Evolutionary conservation across 495 filamentous ascomycete genomes (phyloP).

Genomic region (Sordaria brevicollis): DNA sequence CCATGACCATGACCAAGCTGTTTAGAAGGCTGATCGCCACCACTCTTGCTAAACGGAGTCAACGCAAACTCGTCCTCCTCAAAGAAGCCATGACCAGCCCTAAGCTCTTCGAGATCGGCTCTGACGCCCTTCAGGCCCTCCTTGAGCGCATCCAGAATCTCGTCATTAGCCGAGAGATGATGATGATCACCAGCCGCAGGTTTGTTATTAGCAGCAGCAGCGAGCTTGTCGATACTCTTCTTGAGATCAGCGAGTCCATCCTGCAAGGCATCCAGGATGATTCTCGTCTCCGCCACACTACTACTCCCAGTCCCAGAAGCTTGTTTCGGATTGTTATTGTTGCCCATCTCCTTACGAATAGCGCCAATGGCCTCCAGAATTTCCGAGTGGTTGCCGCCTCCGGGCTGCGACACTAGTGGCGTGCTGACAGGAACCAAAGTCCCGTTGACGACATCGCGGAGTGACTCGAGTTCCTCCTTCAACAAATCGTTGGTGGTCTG

Average conservation of each 20-base stretch:
- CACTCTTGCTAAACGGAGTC: slow-evolving; percentile 26
- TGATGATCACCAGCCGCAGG: slow-evolving; percentile 41
- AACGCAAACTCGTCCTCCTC: slow-evolving; percentile 40
- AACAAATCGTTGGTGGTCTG: slow-evolving; percentile 52
- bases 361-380: slow-evolving; percentile 57
- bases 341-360: slow-evolving; percentile 51
- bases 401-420: slow-evolving; percentile 25
- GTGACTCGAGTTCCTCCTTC: slow-evolving; percentile 66
- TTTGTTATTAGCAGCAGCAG: slow-evolving; percentile 59
- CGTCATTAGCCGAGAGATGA: slow-evolving; percentile 72
- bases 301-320: slow-evolving; percentile 43
- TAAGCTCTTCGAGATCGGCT: slow-evolving; percentile 67
- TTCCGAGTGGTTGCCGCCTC: slow-evolving; percentile 40
- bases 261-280: slow-evolving; percentile 72
- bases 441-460: slow-evolving; percentile 62
- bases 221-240: slow-evolving; percentile 61
- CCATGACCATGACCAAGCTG: slow-evolving; percentile 19
- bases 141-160: slow-evolving; percentile 78
- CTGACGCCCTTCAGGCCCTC: slow-evolving; percentile 62
- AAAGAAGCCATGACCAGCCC: slow-evolving; percentile 35
- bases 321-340: slow-evolving; percentile 12
- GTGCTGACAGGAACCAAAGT: slow-evolving; percentile 53
- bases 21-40: slow-evolving; percentile 5
- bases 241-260: slow-evolving; percentile 69
- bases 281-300: slow-evolving; percentile 46